Percentiles rank a stretch among this genome's conserved stretches.
Conservation (phyloP, 148 eudicot species). For the Nepenthes mirabilis region DNA sequence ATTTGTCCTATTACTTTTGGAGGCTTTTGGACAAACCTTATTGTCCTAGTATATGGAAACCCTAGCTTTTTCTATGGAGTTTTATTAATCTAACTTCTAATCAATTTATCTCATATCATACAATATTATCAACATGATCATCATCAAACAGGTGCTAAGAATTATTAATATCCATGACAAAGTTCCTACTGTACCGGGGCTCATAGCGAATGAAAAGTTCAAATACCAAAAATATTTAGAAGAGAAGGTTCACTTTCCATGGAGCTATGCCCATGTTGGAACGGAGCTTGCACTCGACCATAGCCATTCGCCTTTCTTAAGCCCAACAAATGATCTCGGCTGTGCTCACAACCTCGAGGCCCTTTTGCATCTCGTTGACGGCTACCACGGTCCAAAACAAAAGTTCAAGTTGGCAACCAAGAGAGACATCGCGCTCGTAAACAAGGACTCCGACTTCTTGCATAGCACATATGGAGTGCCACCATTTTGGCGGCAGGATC, state of each 20-base stretch:
- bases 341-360: slow-evolving; percentile 37
- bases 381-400: slow-evolving; percentile 33
- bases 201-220: slow-evolving; percentile 31
- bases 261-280: slow-evolving; percentile 44
- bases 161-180: slow-evolving; percentile 28
- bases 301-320: slow-evolving; percentile 24
- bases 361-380: slow-evolving; percentile 47
- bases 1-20: no score
- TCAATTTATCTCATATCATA: no score
- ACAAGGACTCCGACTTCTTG: slow-evolving; percentile 53
- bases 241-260: slow-evolving; percentile 32
- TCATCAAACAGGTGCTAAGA: slow-evolving; percentile 11
- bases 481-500: slow-evolving; percentile 65
- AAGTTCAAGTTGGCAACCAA: slow-evolving; percentile 21
- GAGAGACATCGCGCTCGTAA: slow-evolving; percentile 74
- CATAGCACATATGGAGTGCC: slow-evolving; percentile 53
- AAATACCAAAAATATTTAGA: slow-evolving; percentile 33
- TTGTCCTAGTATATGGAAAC: no score
- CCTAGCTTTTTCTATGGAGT: no score
- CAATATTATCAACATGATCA: not conserved
- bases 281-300: slow-evolving; percentile 25
- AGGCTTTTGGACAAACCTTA: no score
- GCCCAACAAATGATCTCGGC: slow-evolving; percentile 11
- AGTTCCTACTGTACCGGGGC: slow-evolving; percentile 32
- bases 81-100: no score